Evolutionary conservation across 139 green algal genomes (phyloP).

Genomic region (Chlorella sorokiniana): DNA sequence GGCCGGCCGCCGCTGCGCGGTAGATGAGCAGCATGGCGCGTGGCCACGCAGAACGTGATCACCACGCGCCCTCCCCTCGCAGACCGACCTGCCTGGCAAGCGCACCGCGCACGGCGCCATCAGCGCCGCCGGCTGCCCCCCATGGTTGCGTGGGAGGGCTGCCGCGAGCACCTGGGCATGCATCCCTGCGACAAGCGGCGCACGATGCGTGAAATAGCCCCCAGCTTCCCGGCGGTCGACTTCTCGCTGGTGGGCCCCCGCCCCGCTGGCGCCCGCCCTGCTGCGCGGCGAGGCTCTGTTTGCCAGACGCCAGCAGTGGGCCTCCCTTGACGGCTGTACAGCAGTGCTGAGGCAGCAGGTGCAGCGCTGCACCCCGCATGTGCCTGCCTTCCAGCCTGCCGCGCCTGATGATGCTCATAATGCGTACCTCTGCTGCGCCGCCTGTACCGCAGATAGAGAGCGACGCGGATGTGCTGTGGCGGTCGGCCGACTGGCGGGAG

Average conservation of each 20-base stretch:
- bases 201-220: neutral
- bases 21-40: too few species aligned
- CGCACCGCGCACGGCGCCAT: constrained; percentile 42
- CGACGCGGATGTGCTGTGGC: constrained; percentile 44
- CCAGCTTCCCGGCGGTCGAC: constrained; percentile 53
- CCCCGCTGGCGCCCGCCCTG: neutral
- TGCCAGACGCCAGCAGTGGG: too few species aligned
- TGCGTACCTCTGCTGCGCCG: neutral
- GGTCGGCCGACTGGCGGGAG: constrained; percentile 31
- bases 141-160: constrained; percentile 56
- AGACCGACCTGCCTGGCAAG: constrained; percentile 22
- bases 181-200: constrained; percentile 47
- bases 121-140: constrained; percentile 43
- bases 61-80: too few species aligned
- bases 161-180: constrained; percentile 45
- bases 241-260: constrained; percentile 37
- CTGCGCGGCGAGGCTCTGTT: too few species aligned
- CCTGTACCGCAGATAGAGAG: constrained; percentile 38
- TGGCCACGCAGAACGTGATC: too few species aligned
- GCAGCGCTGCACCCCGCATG: too few species aligned
- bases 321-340: too few species aligned
- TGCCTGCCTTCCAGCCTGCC: too few species aligned
- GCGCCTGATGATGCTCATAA: too few species aligned
- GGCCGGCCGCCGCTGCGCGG: too few species aligned
- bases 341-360: too few species aligned